phyloP scores from a whole-genome alignment of 2,329 filamentous ascomycete genomes.

The Epichloe hybrida region DNA sequence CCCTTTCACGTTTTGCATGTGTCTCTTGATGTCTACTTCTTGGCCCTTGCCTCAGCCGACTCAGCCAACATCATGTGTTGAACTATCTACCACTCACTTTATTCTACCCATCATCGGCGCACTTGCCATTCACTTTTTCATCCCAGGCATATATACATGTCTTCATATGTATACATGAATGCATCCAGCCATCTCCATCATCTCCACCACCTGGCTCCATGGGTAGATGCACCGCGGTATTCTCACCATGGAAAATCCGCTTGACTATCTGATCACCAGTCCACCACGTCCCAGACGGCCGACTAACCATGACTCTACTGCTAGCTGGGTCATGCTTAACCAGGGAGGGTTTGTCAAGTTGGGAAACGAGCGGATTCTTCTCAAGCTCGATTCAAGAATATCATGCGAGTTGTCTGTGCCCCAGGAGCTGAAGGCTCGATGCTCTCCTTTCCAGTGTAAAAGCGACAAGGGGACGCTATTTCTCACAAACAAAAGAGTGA shows the following conservation, averaged over 20 bases:
- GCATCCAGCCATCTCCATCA: not conserved
- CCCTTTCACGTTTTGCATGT: not conserved
- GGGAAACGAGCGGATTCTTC: slow-evolving; percentile 69
- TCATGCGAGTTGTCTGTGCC: slow-evolving; percentile 61
- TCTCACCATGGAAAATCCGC: slow-evolving; percentile 26
- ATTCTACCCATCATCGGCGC: not conserved
- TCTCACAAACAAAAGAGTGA: slow-evolving; percentile 74
- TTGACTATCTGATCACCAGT: slow-evolving; percentile 27
- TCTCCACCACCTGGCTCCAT: not conserved
- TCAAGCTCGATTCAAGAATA: slow-evolving; percentile 68
- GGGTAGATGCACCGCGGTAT: not conserved
- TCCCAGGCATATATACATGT: not conserved
- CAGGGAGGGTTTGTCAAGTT: slow-evolving; percentile 70
- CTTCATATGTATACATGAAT: not conserved
- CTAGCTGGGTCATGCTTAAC: slow-evolving; percentile 84
- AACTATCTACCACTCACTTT: not conserved
- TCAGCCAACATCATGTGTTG: not conserved
- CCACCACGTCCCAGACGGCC: slow-evolving; percentile 19
- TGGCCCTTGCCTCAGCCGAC: not conserved
- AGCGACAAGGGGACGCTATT: slow-evolving; percentile 64
- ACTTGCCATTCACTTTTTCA: not conserved
- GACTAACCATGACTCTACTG: slow-evolving; percentile 39
- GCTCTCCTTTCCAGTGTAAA: slow-evolving; percentile 52
- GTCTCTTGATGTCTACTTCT: not conserved
- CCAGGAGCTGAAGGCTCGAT: slow-evolving; percentile 45